A percentile compares a stretch with the other conserved stretches of the same genome.
Evolutionary conservation across 257 asterid species (phyloP).

Genomic region (Petunia secreta): DNA sequence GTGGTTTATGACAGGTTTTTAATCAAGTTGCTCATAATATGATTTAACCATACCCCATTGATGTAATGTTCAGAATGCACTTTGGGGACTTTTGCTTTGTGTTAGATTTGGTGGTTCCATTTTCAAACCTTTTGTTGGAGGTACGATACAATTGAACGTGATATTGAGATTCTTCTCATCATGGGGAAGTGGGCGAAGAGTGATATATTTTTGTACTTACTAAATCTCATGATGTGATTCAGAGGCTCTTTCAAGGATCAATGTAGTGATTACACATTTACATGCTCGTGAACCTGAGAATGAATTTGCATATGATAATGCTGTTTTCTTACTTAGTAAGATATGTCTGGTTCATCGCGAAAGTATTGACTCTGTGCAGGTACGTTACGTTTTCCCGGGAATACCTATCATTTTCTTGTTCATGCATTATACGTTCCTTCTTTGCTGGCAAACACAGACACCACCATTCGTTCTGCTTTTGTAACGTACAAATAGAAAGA

Average conservation of each 20-base stretch:
- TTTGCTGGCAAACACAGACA: too few species aligned
- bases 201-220: too few species aligned
- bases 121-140: slow-evolving; percentile 87
- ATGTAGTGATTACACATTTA: slow-evolving; percentile 71
- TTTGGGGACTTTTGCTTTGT: slow-evolving; percentile 90
- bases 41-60: neutral
- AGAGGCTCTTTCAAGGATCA: slow-evolving; percentile 94
- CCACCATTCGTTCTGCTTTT: too few species aligned
- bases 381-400: too few species aligned
- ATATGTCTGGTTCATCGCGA: slow-evolving; percentile 90
- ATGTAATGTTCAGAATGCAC: slow-evolving; percentile 71
- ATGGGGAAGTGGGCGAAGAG: too few species aligned
- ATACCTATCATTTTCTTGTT: too few species aligned
- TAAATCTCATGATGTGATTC: slow-evolving; percentile 23
- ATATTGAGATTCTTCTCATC: too few species aligned
- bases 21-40: too few species aligned
- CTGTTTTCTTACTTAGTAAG: slow-evolving; percentile 93
- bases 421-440: too few species aligned
- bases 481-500: too few species aligned
- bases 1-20: too few species aligned
- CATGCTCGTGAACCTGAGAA: slow-evolving; percentile 64
- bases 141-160: slow-evolving; percentile 32
- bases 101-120: slow-evolving; percentile 83
- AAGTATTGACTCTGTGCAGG: slow-evolving; percentile 86
- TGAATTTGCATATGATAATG: slow-evolving; percentile 95